phyloP scores from a whole-genome alignment of 208 protist species.

The Leishmania major region DNA sequence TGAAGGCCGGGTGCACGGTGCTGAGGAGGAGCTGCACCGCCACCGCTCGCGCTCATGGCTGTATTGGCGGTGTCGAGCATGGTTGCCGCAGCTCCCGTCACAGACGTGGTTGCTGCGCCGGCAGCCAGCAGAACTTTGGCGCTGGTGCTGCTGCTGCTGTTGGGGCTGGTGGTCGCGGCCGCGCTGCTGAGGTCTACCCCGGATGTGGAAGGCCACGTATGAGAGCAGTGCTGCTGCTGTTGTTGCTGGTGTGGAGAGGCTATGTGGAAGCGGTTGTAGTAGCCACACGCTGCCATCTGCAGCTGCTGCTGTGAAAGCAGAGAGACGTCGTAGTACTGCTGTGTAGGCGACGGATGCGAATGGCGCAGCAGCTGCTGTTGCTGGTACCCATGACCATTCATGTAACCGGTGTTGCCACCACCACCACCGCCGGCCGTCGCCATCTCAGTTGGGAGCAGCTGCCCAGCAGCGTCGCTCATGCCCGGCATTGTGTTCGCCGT shows the following conservation, averaged over 20 bases:
- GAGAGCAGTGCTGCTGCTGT: constrained; percentile 4
- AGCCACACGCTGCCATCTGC: not conserved
- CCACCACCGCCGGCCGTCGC: not conserved
- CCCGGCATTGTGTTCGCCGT: not conserved
- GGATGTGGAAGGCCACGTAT: not conserved
- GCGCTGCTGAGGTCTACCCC: not conserved
- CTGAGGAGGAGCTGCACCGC: not conserved
- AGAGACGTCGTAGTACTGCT: not conserved
- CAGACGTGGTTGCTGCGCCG: not conserved
- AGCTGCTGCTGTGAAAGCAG: constrained; percentile 2
- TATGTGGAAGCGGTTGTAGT: not conserved
- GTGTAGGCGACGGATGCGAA: too few relatives aligned
- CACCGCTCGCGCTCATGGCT: not conserved
- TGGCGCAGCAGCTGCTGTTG: not conserved
- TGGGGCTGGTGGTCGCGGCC: not conserved
- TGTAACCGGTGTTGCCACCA: not conserved
- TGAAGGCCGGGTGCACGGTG: constrained; percentile 14
- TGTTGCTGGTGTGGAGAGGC: constrained; percentile 8
- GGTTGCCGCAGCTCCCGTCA: constrained; percentile 18
- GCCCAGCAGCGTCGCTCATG: not conserved
- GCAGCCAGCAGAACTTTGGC: not conserved
- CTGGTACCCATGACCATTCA: constrained; percentile 8
- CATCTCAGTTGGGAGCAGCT: not conserved
- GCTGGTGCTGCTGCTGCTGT: not conserved
- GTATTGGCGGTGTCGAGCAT: constrained; percentile 9